phyloP scores from a whole-genome alignment of 495 filamentous ascomycete species.

The Parmelia sp. region DNA sequence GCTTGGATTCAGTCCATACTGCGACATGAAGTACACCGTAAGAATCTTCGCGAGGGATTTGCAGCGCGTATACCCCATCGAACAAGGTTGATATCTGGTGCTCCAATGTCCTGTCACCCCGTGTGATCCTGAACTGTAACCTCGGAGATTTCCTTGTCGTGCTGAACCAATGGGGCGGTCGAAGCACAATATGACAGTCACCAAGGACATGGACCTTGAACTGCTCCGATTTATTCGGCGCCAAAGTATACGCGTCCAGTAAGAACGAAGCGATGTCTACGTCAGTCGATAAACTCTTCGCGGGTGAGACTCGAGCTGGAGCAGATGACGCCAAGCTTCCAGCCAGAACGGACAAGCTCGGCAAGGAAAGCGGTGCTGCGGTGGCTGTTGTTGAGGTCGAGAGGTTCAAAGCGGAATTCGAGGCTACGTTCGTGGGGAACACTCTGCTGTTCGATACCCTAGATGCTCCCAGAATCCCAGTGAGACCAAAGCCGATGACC shows the following conservation, averaged over 20 bases:
- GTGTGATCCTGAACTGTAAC: constrained; percentile 48
- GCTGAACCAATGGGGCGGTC: constrained; percentile 46
- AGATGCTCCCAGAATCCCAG: constrained; percentile 13
- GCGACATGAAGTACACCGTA: constrained; percentile 53
- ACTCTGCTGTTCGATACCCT: constrained; percentile 16
- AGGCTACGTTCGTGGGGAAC: constrained; percentile 9
- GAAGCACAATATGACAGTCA: constrained; percentile 55
- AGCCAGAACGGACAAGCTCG: constrained; percentile 12
- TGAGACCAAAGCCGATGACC: constrained; percentile 9
- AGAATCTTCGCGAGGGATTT: constrained; percentile 52
- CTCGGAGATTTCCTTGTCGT: constrained; percentile 43
- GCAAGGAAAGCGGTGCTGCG: constrained; percentile 9
- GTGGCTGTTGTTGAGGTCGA: constrained; percentile 18
- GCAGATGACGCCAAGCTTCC: constrained; percentile 24
- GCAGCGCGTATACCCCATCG: constrained; percentile 53
- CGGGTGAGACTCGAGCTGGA: constrained; percentile 21
- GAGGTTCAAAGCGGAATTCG: constrained; percentile 20
- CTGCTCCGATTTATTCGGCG: constrained; percentile 36
- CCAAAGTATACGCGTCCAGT: constrained; percentile 28
- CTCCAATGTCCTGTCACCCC: constrained; percentile 38
- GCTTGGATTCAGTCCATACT: constrained; percentile 47
- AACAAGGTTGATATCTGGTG: constrained; percentile 48
- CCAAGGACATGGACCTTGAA: constrained; percentile 60
- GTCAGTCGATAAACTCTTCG: constrained; percentile 23
- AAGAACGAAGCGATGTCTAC: constrained; percentile 31